Base-by-base conservation (phyloP, 352 stramenopile genomes). In the Globisporangium barbulae region DNA sequence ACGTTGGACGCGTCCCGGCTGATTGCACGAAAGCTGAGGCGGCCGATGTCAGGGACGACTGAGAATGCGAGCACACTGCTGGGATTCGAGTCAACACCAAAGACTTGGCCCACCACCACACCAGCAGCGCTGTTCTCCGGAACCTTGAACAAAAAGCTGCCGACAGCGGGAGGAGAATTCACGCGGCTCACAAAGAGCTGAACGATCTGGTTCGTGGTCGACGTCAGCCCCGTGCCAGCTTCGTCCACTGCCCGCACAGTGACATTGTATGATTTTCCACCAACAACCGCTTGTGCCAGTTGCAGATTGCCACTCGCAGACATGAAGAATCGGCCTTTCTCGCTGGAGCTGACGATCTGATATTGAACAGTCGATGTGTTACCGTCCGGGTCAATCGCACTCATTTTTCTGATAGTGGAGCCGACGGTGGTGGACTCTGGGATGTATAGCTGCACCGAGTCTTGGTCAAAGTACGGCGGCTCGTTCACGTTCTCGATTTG, bases 61-160 rank as follows among this genome's bases (percentile, higher is more conserved):
- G 65, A 74, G 59, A 89, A 89, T 21, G 70, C 69, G 4, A 86
- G 31, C 9, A 85, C 63, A 37, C 75, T 85, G 13, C 54, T 70
- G 12, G 56, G 31, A 50, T 79, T 80, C 3, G 70, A 68, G 37
- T 88, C 78, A 0, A 37, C 50, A 2, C 59, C 76, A 19, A 39
- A 63, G 0, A 88, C 74, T 10, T 59, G 59, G 2, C 78, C 78
- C 15, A 85, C 66, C n/a, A 61, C 62, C 6, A 48, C 67, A 5
- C 74, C 76, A 50, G 53, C n/a, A n/a, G 10, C 62, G 1, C 8
- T 55, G 22, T 58, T 64, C 30, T 64, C 59, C 2, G 35, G 17
- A 2, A 64, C 59, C 1, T 30, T 37, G 45, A 64, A 64, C 12
- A 37, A 19, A 42, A 64, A 64, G 47, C 41, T 39, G 13, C 47